Evolutionary conservation across 2,329 filamentous ascomycete genomes (phyloP), one percentile per base, ranked within the genome.

Genomic region (Aspergillus persii): DNA sequence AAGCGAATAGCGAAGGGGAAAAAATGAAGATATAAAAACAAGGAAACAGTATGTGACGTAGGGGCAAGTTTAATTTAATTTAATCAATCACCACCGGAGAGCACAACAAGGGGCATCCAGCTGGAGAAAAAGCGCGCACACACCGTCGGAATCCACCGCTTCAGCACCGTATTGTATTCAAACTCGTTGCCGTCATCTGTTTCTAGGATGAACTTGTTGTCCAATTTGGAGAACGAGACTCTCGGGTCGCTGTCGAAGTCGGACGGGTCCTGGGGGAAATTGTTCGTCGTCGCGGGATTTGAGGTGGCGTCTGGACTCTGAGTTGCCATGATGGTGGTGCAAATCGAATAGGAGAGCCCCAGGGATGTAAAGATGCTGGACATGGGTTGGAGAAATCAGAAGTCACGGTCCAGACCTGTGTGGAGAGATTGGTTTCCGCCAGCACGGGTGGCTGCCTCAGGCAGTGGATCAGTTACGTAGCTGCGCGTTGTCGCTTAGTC

Each of bases 121-220:
- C 57, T 54, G 53, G 53, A 61, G 56, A 65, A 60, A 60, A 61
- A 61, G 53, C 58, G 61, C 63, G 63, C 60, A 72, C 79, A 69
- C 81, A 83, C 85, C 72, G 83, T 81, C 66, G 87, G 88, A 56
- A 92, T 83, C 93, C 93, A 97, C 76, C 86, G 84, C 77, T 86
- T 88, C 66, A 87, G 77, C 53, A 81, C 82, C 53, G 83, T 77
- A 75, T 96, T 88, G 78, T 89, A 97, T 73, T 93, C 90, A 78
- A 89, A 96, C 74, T 96, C 93, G 61, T 86, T 84, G 54, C 91
- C 92, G 71, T 95, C 88, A 51, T 92, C 90, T 58, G 91, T 89
- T 62, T 96, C 92, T 7, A 95, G 86, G 55, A 95, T 85, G 78
- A 89, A 94, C 72, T 92, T 94, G 70, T 86, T 83, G 76, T 94